Base-by-base conservation (phyloP, 2,329 filamentous ascomycete genomes). In the Hortaea werneckii region DNA sequence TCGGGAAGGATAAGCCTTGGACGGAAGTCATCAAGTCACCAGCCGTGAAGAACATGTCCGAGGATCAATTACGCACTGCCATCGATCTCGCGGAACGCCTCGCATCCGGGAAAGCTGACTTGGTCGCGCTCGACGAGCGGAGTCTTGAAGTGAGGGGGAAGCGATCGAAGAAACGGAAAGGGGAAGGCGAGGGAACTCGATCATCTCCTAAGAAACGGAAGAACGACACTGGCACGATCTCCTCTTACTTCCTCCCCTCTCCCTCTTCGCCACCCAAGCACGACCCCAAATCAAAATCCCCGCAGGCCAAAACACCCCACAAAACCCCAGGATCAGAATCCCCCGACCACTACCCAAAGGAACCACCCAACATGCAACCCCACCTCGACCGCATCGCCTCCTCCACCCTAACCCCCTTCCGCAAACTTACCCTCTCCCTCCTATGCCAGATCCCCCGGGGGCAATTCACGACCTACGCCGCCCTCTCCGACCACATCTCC, bases 381-480 rank as follows among this genome's bases (percentile, higher is more conserved):
- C 50, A 60, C 27, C 65, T 73, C 40, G 55, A 54, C 20, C 65
- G 67, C 43, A 72, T 75, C 51, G 57, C 62, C 28, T 55, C 60
- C 27, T 70, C 73, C 42, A 65, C 65, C n/a, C 65, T 77, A 13
- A 75, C 73, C 3, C 65, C 69, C 11, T 75, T 73, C 61, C 72
- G 72, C 27, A 65, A 63, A 43, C 54, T 56, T 39, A 59, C 58
- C 13, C 58, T 66, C 34, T 54, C 52, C 4, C 54, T 65, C 37
- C 57, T 67, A 26, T 62, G 57, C 44, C 54, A 60, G 42, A 57
- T 67, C 20, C 64, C 65, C 1, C 44, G 49, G 5, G 63, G 65
- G 4, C 53, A 58, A 7, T 65, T 63, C 44, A 62, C 56, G 29
- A 65, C 65, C 4, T 67, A 67, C 49, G 57, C 58, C 38, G 57